A percentile compares a stretch with the other conserved stretches of the same genome.
Evolutionary conservation across 371 early-diverging fungal species (phyloP).

Genomic region (Apophysomyces variabilis): DNA sequence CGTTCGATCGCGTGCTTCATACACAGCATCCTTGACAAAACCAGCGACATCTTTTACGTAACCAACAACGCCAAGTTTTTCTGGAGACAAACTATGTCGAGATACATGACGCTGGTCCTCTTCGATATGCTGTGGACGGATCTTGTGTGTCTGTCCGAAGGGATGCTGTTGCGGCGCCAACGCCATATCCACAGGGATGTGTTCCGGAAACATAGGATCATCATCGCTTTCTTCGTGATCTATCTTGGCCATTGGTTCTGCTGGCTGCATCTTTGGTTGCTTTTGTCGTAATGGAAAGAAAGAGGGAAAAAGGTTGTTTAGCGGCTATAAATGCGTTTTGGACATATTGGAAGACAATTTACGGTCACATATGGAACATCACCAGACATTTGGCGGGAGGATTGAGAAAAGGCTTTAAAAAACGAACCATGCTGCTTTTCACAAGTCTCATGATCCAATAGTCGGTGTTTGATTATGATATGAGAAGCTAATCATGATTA

Average conservation of each 20-base stretch:
- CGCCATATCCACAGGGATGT: slow-evolving; percentile 45
- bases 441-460: no score
- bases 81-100: slow-evolving; percentile 49
- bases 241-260: slow-evolving; percentile 21
- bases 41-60: slow-evolving; percentile 57
- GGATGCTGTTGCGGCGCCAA: slow-evolving; percentile 43
- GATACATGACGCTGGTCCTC: slow-evolving; percentile 23
- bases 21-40: slow-evolving; percentile 46
- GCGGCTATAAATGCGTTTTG: neutral
- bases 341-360: neutral
- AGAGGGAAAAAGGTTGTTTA: neutral
- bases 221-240: slow-evolving; percentile 3
- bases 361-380: slow-evolving; percentile 12
- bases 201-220: slow-evolving; percentile 30
- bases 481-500: no score
- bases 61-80: slow-evolving; percentile 49
- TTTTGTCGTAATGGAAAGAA: neutral
- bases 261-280: slow-evolving; percentile 19
- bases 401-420: neutral
- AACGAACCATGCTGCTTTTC: no score
- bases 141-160: slow-evolving; percentile 30
- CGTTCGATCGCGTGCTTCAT: slow-evolving; percentile 29
- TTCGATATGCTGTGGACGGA: slow-evolving; percentile 19
- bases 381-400: neutral
- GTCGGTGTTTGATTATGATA: no score